Evolutionary conservation across 2,329 filamentous ascomycete genomes (phyloP).

Genomic region (Nemania sp.): DNA sequence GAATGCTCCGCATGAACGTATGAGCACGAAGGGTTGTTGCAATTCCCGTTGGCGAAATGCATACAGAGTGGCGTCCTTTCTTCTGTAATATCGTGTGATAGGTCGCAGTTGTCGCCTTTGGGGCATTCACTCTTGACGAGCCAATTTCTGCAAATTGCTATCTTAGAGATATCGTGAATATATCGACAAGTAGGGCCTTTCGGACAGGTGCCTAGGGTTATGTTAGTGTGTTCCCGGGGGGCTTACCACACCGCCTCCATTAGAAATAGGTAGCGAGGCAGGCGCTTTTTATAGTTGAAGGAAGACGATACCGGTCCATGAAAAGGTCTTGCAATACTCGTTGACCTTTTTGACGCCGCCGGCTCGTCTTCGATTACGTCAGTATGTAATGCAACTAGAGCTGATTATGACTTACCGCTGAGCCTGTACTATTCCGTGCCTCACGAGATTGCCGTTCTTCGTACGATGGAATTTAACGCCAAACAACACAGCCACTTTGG

Average conservation of each 20-base stretch:
- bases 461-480: slow-evolving; percentile 87
- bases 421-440: slow-evolving; percentile 78
- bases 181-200: slow-evolving; percentile 85
- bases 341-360: slow-evolving; percentile 74
- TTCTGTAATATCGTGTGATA: slow-evolving; percentile 87
- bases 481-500: slow-evolving; percentile 77
- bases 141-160: slow-evolving; percentile 90
- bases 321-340: slow-evolving; percentile 79
- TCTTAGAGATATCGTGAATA: slow-evolving; percentile 85
- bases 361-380: slow-evolving; percentile 59
- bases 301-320: slow-evolving; percentile 74
- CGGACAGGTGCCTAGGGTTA: slow-evolving; percentile 78
- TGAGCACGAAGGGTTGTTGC: slow-evolving; percentile 85
- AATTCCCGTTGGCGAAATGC: slow-evolving; percentile 90
- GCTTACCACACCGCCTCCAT: slow-evolving; percentile 56
- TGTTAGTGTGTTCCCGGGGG: slow-evolving; percentile 58
- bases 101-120: slow-evolving; percentile 83
- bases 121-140: slow-evolving; percentile 83
- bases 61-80: slow-evolving; percentile 89
- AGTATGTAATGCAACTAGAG: slow-evolving; percentile 52
- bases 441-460: slow-evolving; percentile 88
- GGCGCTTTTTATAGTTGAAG: slow-evolving; percentile 50
- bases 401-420: slow-evolving; percentile 72
- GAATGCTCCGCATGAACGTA: slow-evolving; percentile 88
- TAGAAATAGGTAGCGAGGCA: slow-evolving; percentile 50